Evolutionary conservation across 1,284 basidiomycete genomes (phyloP).

Genomic region (Cryptococcus sp.): DNA sequence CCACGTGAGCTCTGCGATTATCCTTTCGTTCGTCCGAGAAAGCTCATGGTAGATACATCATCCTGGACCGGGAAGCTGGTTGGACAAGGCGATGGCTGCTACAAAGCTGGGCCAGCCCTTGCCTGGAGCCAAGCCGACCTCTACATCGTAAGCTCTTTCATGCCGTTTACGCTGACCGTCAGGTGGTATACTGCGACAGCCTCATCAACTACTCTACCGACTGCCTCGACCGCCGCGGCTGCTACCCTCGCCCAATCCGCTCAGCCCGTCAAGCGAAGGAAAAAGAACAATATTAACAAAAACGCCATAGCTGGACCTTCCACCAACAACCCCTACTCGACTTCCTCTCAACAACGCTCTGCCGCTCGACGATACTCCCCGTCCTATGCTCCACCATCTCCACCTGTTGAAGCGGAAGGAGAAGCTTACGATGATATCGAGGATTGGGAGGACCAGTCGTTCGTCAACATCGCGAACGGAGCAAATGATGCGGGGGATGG

Average conservation of each 20-base stretch:
- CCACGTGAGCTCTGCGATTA: conserved; percentile 27
- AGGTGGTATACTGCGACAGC: conserved; percentile 7
- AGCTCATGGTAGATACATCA: conserved; percentile 35
- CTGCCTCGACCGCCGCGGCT: background rate
- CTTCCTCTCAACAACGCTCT: background rate
- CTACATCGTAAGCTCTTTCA: conserved; percentile 29
- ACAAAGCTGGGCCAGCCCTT: conserved; percentile 35
- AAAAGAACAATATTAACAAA: background rate
- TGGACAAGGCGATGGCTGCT: conserved; percentile 45
- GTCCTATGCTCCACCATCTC: conserved; percentile 17
- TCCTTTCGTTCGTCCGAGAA: background rate
- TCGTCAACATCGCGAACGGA: background rate
- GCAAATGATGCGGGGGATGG: background rate
- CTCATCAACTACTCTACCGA: background rate
- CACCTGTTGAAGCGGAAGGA: background rate
- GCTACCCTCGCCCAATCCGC: background rate
- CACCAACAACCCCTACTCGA: background rate
- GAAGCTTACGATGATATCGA: background rate
- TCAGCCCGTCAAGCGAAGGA: background rate
- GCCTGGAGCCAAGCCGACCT: conserved; percentile 28
- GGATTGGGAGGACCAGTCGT: conserved; percentile 6
- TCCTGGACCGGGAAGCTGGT: conserved; percentile 45
- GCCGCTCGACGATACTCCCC: conserved; percentile 11
- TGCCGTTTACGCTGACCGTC: background rate
- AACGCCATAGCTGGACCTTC: background rate